Evolutionary conservation across 176 grass and related monocot species (phyloP).

Genomic region (Zoysia pacifica): DNA sequence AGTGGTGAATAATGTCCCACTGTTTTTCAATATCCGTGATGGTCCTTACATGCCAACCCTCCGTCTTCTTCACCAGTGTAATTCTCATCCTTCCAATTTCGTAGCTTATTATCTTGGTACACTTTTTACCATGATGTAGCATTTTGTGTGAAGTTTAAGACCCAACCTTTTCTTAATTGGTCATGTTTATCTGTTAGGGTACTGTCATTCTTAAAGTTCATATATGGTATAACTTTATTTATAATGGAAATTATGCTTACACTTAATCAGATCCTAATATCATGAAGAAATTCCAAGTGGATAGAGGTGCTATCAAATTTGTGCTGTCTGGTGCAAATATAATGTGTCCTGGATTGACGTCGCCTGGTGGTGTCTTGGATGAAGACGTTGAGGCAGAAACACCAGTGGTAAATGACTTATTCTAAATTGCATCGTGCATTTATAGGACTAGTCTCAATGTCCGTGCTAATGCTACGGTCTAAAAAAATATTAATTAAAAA

Average conservation of each 20-base stretch:
- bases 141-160: conserved; percentile 13
- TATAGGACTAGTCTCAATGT: neutral
- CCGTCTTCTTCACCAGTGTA: conserved; percentile 98
- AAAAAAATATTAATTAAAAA: too few species aligned
- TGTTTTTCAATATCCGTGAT: conserved; percentile 95
- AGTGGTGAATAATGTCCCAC: conserved; percentile 93
- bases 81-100: conserved; percentile 28
- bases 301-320: conserved; percentile 97
- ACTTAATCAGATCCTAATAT: conserved; percentile 85
- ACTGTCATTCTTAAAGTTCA: neutral
- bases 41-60: conserved; percentile 98
- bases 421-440: conserved; percentile 1
- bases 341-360: conserved; percentile 97
- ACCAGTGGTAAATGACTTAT: conserved; percentile 64
- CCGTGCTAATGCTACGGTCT: too few species aligned
- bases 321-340: conserved; percentile 98
- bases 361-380: conserved; percentile 80
- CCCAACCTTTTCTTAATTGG: neutral
- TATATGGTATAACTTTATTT: conserved; percentile 29
- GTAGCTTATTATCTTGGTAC: neutral
- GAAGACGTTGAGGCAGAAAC: conserved; percentile 68
- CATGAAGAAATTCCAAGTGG: conserved; percentile 99
- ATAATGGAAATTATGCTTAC: conserved; percentile 26
- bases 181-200: neutral
- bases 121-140: neutral